phyloP scores from a whole-genome alignment of 1,284 basidiomycete genomes.

The Irpex sp. region DNA sequence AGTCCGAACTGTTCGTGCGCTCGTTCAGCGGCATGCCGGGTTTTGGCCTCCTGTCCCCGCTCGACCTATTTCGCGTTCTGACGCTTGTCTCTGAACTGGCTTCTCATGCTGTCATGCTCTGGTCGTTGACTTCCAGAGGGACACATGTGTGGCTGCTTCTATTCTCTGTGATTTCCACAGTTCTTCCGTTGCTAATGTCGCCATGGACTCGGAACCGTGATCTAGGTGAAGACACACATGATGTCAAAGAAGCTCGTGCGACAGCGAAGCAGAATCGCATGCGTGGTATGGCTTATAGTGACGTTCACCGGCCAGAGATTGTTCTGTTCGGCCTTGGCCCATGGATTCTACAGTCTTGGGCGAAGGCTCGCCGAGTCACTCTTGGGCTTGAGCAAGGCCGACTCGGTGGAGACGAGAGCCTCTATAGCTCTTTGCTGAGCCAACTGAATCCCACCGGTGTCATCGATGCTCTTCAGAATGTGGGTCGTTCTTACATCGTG shows the following conservation, averaged over 20 bases:
- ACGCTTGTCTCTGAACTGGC: constrained; percentile 65
- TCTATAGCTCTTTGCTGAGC: constrained; percentile 35
- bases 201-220: constrained; percentile 32
- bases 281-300: constrained; percentile 67
- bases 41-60: constrained; percentile 70
- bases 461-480: constrained; percentile 63
- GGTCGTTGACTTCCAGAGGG: constrained; percentile 59
- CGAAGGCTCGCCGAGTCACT: constrained; percentile 53
- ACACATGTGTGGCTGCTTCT: constrained; percentile 53
- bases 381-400: constrained; percentile 48
- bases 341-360: constrained; percentile 79
- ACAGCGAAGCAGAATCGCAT: constrained; percentile 69
- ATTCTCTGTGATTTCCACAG: constrained; percentile 54
- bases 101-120: constrained; percentile 65
- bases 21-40: constrained; percentile 67
- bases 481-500: constrained; percentile 29
- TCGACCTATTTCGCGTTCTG: constrained; percentile 73
- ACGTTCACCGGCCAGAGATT: constrained; percentile 69
- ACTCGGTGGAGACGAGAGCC: constrained; percentile 8
- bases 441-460: constrained; percentile 62
- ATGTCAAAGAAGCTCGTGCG: constrained; percentile 45
- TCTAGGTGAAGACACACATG: constrained; percentile 38
- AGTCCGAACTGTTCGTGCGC: constrained; percentile 76
- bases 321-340: constrained; percentile 76
- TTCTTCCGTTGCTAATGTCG: constrained; percentile 51